Conservation (phyloP, 371 early-diverging fungal genomes). For the Lichtheimia corymbifera region DNA sequence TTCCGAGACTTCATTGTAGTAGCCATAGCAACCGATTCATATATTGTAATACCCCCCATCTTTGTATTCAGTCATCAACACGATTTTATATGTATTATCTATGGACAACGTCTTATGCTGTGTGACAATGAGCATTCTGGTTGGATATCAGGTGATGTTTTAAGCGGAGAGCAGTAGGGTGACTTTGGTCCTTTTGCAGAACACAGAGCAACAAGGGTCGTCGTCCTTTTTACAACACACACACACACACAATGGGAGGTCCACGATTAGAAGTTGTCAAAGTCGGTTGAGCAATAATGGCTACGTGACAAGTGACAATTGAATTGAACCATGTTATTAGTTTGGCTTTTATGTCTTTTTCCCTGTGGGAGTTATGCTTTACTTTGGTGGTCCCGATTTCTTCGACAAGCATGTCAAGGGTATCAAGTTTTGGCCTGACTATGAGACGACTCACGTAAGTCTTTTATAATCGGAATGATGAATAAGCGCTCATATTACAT, state of each 20-base stretch:
- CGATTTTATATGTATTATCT: too few relatives aligned
- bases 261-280: constrained; percentile 53
- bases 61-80: too few relatives aligned
- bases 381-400: constrained; percentile 58
- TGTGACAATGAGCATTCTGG: too few relatives aligned
- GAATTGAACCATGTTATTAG: constrained; percentile 16
- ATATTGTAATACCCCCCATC: too few relatives aligned
- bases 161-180: too few relatives aligned
- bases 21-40: too few relatives aligned
- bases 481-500: not conserved
- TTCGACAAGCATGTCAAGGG: constrained; percentile 52
- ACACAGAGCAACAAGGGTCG: too few relatives aligned
- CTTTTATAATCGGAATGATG: not conserved
- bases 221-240: too few relatives aligned
- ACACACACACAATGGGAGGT: constrained; percentile 39
- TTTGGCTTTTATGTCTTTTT: constrained; percentile 60
- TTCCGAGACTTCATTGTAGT: too few relatives aligned
- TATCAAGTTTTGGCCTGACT: constrained; percentile 55
- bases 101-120: too few relatives aligned
- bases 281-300: constrained; percentile 19
- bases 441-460: constrained; percentile 44
- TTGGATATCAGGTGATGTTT: too few relatives aligned
- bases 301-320: not conserved
- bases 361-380: constrained; percentile 54
- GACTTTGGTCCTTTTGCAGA: too few relatives aligned